Conservation (phyloP, 1,284 basidiomycete genomes). For the Testicularia cyperi region DNA sequence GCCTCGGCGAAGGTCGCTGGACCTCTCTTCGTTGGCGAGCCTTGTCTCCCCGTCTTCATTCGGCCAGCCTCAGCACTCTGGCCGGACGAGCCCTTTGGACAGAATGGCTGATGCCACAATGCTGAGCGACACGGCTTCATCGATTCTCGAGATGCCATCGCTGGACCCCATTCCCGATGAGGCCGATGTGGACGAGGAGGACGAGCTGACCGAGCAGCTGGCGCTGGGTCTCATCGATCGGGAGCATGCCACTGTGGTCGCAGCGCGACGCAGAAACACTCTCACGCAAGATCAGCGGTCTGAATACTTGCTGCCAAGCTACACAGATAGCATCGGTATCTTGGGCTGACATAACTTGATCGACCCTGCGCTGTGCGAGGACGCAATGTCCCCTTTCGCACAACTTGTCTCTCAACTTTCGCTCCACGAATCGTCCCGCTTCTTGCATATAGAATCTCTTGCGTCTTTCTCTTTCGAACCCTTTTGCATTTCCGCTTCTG, state of each 20-base stretch:
- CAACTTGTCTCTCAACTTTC: too few relatives aligned
- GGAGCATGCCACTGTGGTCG: constrained; percentile 20
- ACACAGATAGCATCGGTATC: constrained; percentile 34
- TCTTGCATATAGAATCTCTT: too few relatives aligned
- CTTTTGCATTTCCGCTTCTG: too few relatives aligned
- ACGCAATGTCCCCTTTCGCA: too few relatives aligned
- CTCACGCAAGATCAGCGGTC: constrained; percentile 3
- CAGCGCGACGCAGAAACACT: constrained; percentile 12
- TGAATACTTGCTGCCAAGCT: constrained; percentile 17
- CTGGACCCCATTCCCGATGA: constrained; percentile 38
- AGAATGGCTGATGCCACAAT: constrained; percentile 12
- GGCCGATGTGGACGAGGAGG: constrained; percentile 26
- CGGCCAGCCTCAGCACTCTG: not conserved
- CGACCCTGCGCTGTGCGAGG: too few relatives aligned
- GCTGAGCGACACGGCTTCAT: constrained; percentile 12
- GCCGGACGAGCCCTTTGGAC: too few relatives aligned
- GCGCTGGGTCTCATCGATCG: constrained; percentile 34
- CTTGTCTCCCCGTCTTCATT: not conserved
- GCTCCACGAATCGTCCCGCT: too few relatives aligned
- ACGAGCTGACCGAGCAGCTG: constrained; percentile 33
- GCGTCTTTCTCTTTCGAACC: too few relatives aligned
- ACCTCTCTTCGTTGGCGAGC: constrained; percentile 5
- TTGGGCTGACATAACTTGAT: constrained; percentile 27
- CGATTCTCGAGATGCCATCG: constrained; percentile 23
- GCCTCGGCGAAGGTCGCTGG: constrained; percentile 24